Percentiles rank a stretch among this genome's conserved stretches.
Evolutionary conservation across 2,329 filamentous ascomycete genomes (phyloP).

Genomic region (Emericellopsis atlantica): DNA sequence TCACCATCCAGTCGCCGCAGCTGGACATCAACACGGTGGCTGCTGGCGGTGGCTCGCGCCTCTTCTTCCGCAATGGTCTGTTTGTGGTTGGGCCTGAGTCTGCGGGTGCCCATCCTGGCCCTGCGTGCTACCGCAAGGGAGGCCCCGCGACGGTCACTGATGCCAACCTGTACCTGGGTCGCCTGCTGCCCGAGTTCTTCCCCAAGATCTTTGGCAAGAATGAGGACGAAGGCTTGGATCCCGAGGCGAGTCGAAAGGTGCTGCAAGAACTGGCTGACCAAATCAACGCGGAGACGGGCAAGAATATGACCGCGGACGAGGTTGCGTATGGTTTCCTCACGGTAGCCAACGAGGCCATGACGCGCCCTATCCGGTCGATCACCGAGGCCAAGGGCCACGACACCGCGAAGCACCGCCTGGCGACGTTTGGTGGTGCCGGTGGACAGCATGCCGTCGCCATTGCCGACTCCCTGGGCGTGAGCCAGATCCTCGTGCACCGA

Average conservation of each 20-base stretch:
- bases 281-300: constrained; percentile 64
- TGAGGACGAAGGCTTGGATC: constrained; percentile 70
- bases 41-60: constrained; percentile 70
- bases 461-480: constrained; percentile 70
- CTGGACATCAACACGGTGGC: constrained; percentile 93
- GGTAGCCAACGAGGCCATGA: constrained; percentile 88
- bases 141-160: constrained; percentile 89
- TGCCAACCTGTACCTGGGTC: constrained; percentile 75
- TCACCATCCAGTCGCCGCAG: constrained; percentile 85
- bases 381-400: constrained; percentile 90
- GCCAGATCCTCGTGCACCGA: constrained; percentile 72
- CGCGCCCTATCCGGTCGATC: constrained; percentile 74
- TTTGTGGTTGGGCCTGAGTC: constrained; percentile 88
- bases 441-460: constrained; percentile 91
- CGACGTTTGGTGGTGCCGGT: constrained; percentile 84
- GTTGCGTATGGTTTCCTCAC: constrained; percentile 83
- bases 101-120: constrained; percentile 78
- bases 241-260: constrained; percentile 59
- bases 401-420: constrained; percentile 78
- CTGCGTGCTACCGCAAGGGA: constrained; percentile 81
- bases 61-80: constrained; percentile 82
- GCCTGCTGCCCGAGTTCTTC: constrained; percentile 81
- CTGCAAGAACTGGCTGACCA: constrained; percentile 65
- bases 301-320: constrained; percentile 65
- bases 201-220: constrained; percentile 90